Conservation (phyloP, 805 yeast genomes). For the Wickerhamomyces queroliae region DNA sequence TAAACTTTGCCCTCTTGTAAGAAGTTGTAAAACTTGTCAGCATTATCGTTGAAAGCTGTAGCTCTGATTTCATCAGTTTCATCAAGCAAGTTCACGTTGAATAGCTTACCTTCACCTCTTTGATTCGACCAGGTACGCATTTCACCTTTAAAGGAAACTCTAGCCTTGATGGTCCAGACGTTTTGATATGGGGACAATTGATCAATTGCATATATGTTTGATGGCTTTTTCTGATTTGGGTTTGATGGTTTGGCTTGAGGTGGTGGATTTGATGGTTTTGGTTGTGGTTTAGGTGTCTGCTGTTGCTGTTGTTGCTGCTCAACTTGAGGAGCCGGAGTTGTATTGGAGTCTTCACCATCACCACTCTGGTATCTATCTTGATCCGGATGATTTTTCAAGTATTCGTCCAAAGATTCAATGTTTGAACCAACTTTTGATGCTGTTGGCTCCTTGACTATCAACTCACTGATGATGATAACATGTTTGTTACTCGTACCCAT, state of each 20-base stretch:
- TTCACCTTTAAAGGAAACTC: constrained; percentile 85
- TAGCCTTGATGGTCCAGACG: constrained; percentile 88
- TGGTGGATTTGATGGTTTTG: constrained; percentile 17
- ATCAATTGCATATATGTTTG: constrained; percentile 67
- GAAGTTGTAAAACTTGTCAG: constrained; percentile 68
- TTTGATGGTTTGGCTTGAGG: constrained; percentile 9
- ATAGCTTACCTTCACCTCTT: constrained; percentile 84
- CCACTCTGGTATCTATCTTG: constrained; percentile 30
- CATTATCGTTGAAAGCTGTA: constrained; percentile 86
- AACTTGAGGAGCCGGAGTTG: constrained; percentile 12
- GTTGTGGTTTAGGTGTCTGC: constrained; percentile 9
- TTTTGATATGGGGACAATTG: constrained; percentile 88
- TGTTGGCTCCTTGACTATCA: constrained; percentile 26
- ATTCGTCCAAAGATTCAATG: constrained; percentile 45
- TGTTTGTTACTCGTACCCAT: constrained; percentile 30
- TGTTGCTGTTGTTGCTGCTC: constrained; percentile 5
- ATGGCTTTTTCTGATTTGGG: constrained; percentile 25
- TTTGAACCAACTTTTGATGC: constrained; percentile 33
- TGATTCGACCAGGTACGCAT: constrained; percentile 83
- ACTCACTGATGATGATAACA: constrained; percentile 21
- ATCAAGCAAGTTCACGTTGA: constrained; percentile 82
- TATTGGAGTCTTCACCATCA: constrained; percentile 18
- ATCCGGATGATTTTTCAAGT: constrained; percentile 52
- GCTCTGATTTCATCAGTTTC: constrained; percentile 96
- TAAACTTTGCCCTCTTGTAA: constrained; percentile 88